Evolutionary conservation across 345 rosid genomes (phyloP).

Genomic region (Gynandropsis gynandra): DNA sequence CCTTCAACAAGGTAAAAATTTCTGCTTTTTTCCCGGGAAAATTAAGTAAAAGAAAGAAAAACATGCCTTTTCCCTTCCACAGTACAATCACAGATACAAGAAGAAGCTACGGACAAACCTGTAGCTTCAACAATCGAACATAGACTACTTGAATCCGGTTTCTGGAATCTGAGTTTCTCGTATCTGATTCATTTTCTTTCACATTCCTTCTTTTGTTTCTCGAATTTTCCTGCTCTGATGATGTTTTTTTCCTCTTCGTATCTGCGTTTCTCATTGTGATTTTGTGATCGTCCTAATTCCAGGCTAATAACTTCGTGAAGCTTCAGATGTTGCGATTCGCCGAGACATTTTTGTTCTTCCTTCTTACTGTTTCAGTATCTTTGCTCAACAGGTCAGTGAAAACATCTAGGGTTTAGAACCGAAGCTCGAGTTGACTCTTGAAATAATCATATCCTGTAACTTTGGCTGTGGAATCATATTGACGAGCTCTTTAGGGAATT

Average conservation of each 20-base stretch:
- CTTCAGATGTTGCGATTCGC: background rate
- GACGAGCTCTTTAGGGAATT: background rate
- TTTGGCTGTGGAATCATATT: background rate
- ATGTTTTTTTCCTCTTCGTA: background rate
- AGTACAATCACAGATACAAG: no score
- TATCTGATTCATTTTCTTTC: background rate
- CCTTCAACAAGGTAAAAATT: background rate
- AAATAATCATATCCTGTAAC: background rate
- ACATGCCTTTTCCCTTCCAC: background rate
- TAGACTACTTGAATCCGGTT: background rate
- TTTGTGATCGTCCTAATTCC: background rate
- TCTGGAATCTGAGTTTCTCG: background rate
- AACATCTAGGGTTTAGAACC: background rate
- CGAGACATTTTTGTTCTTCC: background rate
- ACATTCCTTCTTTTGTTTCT: background rate
- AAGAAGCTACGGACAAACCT: background rate
- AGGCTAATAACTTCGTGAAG: slow-evolving; percentile 1
- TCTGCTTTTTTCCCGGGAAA: slow-evolving; percentile 2
- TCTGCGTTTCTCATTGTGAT: background rate
- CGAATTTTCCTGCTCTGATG: background rate
- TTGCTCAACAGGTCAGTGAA: slow-evolving; percentile 3
- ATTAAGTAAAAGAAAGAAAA: background rate
- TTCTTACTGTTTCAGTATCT: slow-evolving; percentile 1
- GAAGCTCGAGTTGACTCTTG: background rate
- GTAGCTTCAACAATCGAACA: background rate